Conservation (phyloP, 2,329 filamentous ascomycete species). For the Lasiodiplodia theobromae region DNA sequence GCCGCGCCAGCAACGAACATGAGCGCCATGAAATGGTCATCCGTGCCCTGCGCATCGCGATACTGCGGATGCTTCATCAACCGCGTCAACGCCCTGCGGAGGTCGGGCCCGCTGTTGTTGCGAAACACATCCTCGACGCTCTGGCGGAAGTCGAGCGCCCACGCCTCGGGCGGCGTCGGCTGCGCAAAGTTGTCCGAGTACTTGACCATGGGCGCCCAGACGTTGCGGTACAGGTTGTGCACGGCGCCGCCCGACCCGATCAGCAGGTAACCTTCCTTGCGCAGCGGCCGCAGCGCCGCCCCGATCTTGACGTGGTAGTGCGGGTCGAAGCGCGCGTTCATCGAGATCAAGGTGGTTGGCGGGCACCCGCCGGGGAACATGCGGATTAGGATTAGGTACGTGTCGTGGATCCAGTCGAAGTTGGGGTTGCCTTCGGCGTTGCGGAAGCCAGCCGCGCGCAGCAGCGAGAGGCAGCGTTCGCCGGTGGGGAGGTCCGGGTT, state of each 20-base stretch:
- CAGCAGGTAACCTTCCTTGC: constrained; percentile 63
- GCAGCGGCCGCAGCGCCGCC: constrained; percentile 61
- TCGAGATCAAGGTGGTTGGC: constrained; percentile 67
- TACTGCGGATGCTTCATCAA: constrained; percentile 73
- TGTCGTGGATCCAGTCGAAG: constrained; percentile 78
- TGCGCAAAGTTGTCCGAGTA: constrained; percentile 69
- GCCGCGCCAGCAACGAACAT: constrained; percentile 68
- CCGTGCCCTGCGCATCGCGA: constrained; percentile 71
- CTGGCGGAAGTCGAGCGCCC: constrained; percentile 71
- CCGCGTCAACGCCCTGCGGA: constrained; percentile 64
- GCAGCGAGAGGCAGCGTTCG: constrained; percentile 57
- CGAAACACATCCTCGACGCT: constrained; percentile 67
- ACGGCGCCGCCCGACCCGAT: constrained; percentile 69
- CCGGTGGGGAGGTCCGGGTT: constrained; percentile 65
- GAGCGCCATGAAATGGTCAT: constrained; percentile 73
- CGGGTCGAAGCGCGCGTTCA: constrained; percentile 64
- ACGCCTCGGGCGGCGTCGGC: constrained; percentile 63
- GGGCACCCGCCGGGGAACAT: constrained; percentile 73
- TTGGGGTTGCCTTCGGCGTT: constrained; percentile 58
- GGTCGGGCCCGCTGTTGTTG: constrained; percentile 60
- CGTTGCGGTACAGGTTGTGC: constrained; percentile 74
- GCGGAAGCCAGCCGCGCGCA: constrained; percentile 60
- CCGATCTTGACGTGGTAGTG: constrained; percentile 66
- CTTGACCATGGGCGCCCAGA: constrained; percentile 69
- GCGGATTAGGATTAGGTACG: constrained; percentile 70